phyloP scores from a whole-genome alignment of 2,329 filamentous ascomycete species.

The Coniochaeta pulveracea region DNA sequence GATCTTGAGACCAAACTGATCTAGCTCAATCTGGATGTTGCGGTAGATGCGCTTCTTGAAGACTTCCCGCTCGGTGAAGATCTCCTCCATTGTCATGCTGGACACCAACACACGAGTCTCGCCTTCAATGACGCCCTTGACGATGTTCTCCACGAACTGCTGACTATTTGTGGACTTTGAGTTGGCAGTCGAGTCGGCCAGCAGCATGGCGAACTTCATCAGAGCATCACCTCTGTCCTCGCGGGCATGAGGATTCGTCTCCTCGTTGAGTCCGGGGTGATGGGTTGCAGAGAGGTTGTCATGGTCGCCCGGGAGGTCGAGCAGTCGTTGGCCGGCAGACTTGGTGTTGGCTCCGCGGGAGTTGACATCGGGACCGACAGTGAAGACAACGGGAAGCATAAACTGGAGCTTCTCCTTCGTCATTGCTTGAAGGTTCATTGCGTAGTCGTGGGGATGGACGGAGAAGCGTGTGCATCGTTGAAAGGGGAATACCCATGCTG shows the following conservation, averaged over 20 bases:
- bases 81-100: constrained; percentile 88
- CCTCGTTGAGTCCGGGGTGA: constrained; percentile 13
- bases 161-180: constrained; percentile 27
- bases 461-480: constrained; percentile 53
- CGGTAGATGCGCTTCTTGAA: constrained; percentile 56
- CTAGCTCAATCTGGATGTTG: constrained; percentile 69
- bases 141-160: constrained; percentile 60
- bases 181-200: constrained; percentile 46
- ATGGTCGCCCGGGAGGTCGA: constrained; percentile 5
- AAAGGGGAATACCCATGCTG: constrained; percentile 59
- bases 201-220: constrained; percentile 71
- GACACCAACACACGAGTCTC: constrained; percentile 76
- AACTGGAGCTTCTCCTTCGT: constrained; percentile 82
- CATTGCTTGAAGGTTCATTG: constrained; percentile 77
- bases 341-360: constrained; percentile 34
- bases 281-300: constrained; percentile 10
- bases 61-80: constrained; percentile 29
- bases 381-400: constrained; percentile 72
- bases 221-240: constrained; percentile 52
- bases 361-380: constrained; percentile 69
- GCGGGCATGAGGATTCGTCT: constrained; percentile 16
- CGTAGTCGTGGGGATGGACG: constrained; percentile 71
- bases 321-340: constrained; percentile 5
- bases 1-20: constrained; percentile 69
- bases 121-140: constrained; percentile 84